These are phyloP conservation scores for Pistacia vera DNA, from an alignment of 345 rosid genomes.

Conservation along the genomic window DNA sequence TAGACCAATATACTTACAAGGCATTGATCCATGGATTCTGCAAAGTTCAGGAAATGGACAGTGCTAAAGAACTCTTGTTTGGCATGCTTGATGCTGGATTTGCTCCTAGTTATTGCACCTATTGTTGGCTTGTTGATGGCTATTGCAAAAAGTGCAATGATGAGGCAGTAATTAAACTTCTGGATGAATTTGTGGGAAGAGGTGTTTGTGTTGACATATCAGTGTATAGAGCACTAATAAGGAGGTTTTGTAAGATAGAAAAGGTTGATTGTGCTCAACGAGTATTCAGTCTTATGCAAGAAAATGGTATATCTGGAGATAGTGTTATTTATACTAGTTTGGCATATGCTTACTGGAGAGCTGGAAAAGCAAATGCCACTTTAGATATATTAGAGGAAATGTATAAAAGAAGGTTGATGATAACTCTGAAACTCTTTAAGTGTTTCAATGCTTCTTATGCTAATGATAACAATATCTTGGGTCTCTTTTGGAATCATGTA, in stretches of 20 bases:
- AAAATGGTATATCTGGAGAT: conserved; percentile 69
- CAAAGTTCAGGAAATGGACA: conserved; percentile 63
- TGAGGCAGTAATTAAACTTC: conserved; percentile 51
- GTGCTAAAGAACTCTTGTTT: conserved; percentile 71
- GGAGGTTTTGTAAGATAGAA: conserved; percentile 75
- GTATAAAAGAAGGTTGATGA: conserved; percentile 75
- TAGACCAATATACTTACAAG: conserved; percentile 68
- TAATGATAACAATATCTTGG: conserved; percentile 48
- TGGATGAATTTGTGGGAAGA: conserved; percentile 57
- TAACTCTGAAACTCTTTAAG: conserved; percentile 65
- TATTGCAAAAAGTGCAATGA: conserved; percentile 54
- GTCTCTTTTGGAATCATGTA: conserved; percentile 75
- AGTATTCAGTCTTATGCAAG: conserved; percentile 59
- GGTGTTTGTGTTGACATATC: conserved; percentile 61
- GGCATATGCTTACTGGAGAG: conserved; percentile 81
- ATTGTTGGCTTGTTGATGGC: conserved; percentile 85
- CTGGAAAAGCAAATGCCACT: conserved; percentile 56
- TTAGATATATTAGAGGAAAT: conserved; percentile 65
- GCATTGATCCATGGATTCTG: conserved; percentile 88
- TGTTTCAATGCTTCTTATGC: conserved; percentile 63
- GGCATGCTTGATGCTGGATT: conserved; percentile 74
- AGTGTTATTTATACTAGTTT: conserved; percentile 65
- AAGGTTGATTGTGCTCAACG: conserved; percentile 63
- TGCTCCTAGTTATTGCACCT: conserved; percentile 73
- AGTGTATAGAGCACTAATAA: conserved; percentile 80